These are phyloP conservation scores for Tetrapisispora fleetii DNA, from an alignment of 805 yeast genomes.

Conservation along the genomic window DNA sequence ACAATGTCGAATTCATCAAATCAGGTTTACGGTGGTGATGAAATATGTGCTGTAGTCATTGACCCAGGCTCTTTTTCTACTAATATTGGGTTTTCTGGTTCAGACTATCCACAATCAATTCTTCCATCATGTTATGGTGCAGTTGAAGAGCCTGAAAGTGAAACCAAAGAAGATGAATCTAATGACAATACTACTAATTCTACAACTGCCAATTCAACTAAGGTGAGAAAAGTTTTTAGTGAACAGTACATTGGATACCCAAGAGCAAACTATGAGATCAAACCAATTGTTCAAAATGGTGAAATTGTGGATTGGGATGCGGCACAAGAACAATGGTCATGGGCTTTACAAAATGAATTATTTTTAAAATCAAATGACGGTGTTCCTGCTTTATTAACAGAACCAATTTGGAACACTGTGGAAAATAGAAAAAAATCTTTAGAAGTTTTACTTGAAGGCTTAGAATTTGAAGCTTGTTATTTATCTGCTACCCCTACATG, in stretches of 20 bases:
- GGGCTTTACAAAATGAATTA: slow-evolving; percentile 44
- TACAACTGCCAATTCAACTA: slow-evolving; percentile 12
- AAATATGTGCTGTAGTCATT: slow-evolving; percentile 79
- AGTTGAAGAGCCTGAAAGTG: slow-evolving; percentile 2
- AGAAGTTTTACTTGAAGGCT: slow-evolving; percentile 59
- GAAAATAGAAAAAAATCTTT: slow-evolving; percentile 58
- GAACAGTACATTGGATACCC: slow-evolving; percentile 43
- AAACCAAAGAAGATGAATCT: slow-evolving; percentile 4
- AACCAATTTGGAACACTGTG: slow-evolving; percentile 74
- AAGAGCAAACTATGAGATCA: slow-evolving; percentile 40
- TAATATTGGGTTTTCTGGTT: slow-evolving; percentile 86
- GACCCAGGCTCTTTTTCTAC: slow-evolving; percentile 86
- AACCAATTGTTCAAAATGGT: slow-evolving; percentile 51
- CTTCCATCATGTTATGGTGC: slow-evolving; percentile 60
- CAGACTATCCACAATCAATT: slow-evolving; percentile 71
- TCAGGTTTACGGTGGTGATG: slow-evolving; percentile 56
- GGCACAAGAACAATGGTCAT: slow-evolving; percentile 62
- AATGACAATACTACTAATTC: background rate
- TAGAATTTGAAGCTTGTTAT: slow-evolving; percentile 72
- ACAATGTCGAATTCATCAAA: slow-evolving; percentile 33
- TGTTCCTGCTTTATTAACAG: slow-evolving; percentile 67
- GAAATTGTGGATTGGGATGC: slow-evolving; percentile 78
- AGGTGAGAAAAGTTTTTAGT: slow-evolving; percentile 18
- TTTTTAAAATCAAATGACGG: slow-evolving; percentile 34
- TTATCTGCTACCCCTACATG: slow-evolving; percentile 79